Conservation (phyloP, 2,329 filamentous ascomycete genomes). For the Aureobasidium lini region DNA sequence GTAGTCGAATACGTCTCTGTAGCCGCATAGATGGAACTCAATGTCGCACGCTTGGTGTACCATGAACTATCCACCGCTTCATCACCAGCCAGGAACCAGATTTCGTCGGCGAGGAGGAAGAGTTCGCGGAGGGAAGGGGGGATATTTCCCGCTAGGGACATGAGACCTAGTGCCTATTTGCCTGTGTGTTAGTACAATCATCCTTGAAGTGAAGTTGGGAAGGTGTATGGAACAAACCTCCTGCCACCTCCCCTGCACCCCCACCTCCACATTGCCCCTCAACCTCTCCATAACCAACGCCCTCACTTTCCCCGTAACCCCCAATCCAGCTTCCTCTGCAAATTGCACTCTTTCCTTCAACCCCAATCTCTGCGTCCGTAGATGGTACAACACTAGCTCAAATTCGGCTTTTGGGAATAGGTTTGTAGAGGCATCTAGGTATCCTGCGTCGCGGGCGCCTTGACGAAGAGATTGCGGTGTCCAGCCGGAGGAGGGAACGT, state of each 20-base stretch:
- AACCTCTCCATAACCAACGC: conserved; percentile 68
- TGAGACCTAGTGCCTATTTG: conserved; percentile 70
- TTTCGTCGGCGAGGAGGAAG: conserved; percentile 78
- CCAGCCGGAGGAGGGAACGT: conserved; percentile 80
- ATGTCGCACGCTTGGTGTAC: conserved; percentile 66
- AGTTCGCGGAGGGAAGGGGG: conserved; percentile 72
- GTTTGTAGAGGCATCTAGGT: conserved; percentile 77
- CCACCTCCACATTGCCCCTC: conserved; percentile 56
- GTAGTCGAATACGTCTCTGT: conserved; percentile 91
- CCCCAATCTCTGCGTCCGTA: conserved; percentile 57
- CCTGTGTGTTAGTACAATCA: neutral
- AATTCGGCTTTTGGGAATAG: conserved; percentile 74
- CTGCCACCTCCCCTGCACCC: conserved; percentile 70
- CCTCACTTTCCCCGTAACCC: conserved; percentile 59
- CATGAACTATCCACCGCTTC: conserved; percentile 73
- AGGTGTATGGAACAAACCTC: conserved; percentile 57
- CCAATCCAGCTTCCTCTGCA: conserved; percentile 31
- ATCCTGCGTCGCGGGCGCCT: conserved; percentile 77
- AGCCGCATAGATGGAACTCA: conserved; percentile 60
- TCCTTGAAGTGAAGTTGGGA: neutral
- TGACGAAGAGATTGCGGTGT: conserved; percentile 62
- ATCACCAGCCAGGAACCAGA: conserved; percentile 82
- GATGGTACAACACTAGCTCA: conserved; percentile 71
- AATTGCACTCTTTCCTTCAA: conserved; percentile 46
- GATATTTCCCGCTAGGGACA: conserved; percentile 77